Base-by-base conservation (phyloP, 768 basidiomycete species). In the Pleurotus tuber-regium region DNA sequence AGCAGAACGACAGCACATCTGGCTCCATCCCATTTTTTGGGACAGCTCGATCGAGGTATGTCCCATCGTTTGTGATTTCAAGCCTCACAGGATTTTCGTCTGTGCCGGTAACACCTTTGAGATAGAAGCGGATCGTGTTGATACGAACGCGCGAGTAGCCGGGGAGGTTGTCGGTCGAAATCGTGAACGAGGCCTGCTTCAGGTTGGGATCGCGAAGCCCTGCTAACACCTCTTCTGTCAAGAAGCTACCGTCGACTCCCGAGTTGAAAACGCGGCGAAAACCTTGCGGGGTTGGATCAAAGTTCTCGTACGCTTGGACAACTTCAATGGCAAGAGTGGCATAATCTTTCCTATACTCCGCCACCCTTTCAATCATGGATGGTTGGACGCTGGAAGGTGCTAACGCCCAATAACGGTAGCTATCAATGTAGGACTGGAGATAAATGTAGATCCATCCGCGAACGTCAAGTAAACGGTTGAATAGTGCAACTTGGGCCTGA, bases 371-470 rank as follows among this genome's bases (percentile, higher is more conserved):
- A 2, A 42, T 25, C 41, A 42, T 42, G 1, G 41, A 42, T 1
- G 41, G 41, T 16, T 24, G 16, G 1, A 42, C 41, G 2, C 3
- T 21, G 1, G 41, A 42, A 23, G 41, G 41, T 42, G 41, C 16
- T 16, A 42, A 6, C 23, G 41, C 41, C 41, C 41, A 42, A 25
- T 42, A 42, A 2, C 21, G 41, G 21, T 42, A 42, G 41, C 41
- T 42, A 16, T 42, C 41, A 16, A 42, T 24, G 21, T 42, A 42
- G 11, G 41, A 42, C 23, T 42, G 41, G 18, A 42, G 41, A 24
- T 42, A 42, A 2, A 42, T 42, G 24, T 42, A 42, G 24, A 42
- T 42, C 41, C 41, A 42, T 4, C 41, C 41, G 2, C 41, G 41
- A 16, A 42, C 41, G 16, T 42, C 41, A 1, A 42, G 41, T 1